These are phyloP conservation scores for Citrus maxima DNA, from an alignment of 345 rosid species.

Conservation along the genomic window DNA sequence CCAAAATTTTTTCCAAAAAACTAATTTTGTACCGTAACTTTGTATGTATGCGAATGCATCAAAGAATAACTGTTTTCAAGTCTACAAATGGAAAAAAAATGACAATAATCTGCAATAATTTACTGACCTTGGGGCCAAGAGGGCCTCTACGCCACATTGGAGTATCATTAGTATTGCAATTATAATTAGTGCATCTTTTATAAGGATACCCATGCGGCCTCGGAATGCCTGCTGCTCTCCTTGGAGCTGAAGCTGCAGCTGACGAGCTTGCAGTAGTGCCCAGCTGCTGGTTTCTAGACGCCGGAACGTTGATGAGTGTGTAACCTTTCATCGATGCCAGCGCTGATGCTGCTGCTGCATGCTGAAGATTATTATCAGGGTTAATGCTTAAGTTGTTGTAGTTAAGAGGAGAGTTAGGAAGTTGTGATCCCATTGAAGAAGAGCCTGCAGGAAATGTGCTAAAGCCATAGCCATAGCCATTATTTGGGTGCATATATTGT, in stretches of 20 bases:
- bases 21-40: too few relatives aligned
- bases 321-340: neutral
- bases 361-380: neutral
- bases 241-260: neutral
- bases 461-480: neutral
- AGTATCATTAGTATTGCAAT: constrained; percentile 31
- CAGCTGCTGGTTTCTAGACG: neutral
- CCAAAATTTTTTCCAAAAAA: too few relatives aligned
- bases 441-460: neutral
- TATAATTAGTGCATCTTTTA: constrained; percentile 26
- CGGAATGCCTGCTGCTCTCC: neutral
- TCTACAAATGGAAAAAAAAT: neutral
- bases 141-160: constrained; percentile 52
- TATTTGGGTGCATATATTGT: neutral
- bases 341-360: neutral
- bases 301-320: neutral
- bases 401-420: too few relatives aligned
- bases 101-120: neutral
- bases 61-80: neutral
- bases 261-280: neutral
- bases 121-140: constrained; percentile 34
- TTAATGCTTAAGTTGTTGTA: neutral
- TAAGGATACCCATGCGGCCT: neutral
- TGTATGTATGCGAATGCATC: neutral
- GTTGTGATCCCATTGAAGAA: neutral